Evolutionary conservation across 306 rosid genomes (phyloP), one percentile per base, ranked within the genome.

Genomic region (Astragalus glycyphyllos): DNA sequence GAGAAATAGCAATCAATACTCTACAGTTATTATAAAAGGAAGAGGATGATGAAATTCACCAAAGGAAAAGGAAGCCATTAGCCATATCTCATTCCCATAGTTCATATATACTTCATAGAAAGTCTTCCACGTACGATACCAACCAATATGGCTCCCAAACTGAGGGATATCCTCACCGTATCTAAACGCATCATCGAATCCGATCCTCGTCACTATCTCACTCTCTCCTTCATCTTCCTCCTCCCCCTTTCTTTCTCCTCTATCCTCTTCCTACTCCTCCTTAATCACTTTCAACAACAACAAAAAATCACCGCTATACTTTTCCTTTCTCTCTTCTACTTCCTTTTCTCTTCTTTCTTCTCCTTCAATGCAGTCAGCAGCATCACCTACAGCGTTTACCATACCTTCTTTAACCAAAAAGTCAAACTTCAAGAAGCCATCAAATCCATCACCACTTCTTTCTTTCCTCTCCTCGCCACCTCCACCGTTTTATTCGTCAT

Each of bases 201-300:
- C 14, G 84, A 85, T 82, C 55, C 77, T 53, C 82, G 84, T 71
- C 93, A 87, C 74, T 84, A 85, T 73, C 68, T 73, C 6, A 86
- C 79, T 40, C 91, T 90, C 75, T 68, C 74, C 20, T 72, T 85
- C 61, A 76, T 84, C 77, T 87, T 87, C 85, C 86, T 90, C 62
- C 83, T 87, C 37, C 93, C 96, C 5, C 72, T 82, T 64, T 82
- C 84, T 8, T 84, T 80, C 78, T 65, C 79, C 32, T 11, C 65
- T 80, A 17, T 70, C 67, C 62, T 85, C 74, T 77, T 2, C 86
- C 85, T 4, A 63, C 84, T 6, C 55, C 7, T 62, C 20, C 1
- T 17, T 11, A 62, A 62, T 17, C 16, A 62, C 37, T 4, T 41
- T 6, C 53, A 62, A 42, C 53, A 62, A 20, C 68, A 61, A 85